Evolutionary conservation across 305 asterid genomes (phyloP).

Genomic region (Fraxinus platypoda): DNA sequence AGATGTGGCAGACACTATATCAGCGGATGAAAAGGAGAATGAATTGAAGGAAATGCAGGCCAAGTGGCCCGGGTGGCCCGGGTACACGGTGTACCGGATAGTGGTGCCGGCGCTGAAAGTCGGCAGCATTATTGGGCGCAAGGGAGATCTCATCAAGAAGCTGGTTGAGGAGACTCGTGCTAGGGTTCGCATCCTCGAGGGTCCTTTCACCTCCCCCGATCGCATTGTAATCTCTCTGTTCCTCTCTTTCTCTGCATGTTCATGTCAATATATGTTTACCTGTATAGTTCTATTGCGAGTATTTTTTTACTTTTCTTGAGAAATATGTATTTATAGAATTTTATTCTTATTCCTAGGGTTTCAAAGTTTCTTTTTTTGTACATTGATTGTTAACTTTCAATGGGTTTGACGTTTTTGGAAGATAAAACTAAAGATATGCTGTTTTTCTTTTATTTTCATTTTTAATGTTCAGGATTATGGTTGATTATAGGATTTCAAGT

Average conservation of each 20-base stretch:
- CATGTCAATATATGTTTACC: background rate
- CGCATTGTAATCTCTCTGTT: constrained; percentile 58
- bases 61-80: constrained; percentile 98
- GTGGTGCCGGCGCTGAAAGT: constrained; percentile 84
- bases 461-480: background rate
- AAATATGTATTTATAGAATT: background rate
- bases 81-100: constrained; percentile 62
- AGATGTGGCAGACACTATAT: constrained; percentile 6
- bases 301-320: constrained; percentile 4
- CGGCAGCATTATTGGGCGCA: constrained; percentile 87
- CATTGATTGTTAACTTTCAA: background rate
- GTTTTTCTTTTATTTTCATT: background rate
- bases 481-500: background rate
- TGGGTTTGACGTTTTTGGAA: background rate
- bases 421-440: background rate
- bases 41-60: constrained; percentile 40
- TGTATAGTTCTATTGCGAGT: background rate
- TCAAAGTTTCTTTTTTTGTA: background rate
- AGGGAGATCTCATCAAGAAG: constrained; percentile 85
- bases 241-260: background rate
- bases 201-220: constrained; percentile 66
- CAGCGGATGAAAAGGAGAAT: constrained; percentile 22
- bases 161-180: constrained; percentile 87
- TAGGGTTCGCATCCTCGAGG: constrained; percentile 77
- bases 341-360: constrained; percentile 11